Evolutionary conservation across 2,329 filamentous ascomycete genomes (phyloP), one percentile per base, ranked within the genome.

Genomic region (Canariomyces notabilis): DNA sequence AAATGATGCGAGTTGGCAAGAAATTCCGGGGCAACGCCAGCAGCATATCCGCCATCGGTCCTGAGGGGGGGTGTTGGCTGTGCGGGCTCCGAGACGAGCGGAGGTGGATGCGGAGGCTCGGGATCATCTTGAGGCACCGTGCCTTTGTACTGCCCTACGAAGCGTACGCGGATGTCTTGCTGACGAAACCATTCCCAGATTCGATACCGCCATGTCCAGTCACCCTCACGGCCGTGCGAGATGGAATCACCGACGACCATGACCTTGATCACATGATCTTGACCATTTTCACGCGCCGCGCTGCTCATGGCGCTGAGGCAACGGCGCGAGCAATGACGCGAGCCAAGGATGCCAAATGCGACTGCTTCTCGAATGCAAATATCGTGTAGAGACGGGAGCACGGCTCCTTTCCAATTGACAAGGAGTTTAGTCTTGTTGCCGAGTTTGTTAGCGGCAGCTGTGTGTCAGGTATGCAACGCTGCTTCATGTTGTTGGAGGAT

Each of bases 161-260:
- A 65, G 11, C 54, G 40, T 9, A 61, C 53, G 34, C 49, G 22
- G 23, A 62, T 42, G 4, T 43, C 23, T 19, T 63, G 49, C 12
- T 39, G 32, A 2, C 49, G 49, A 41, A 70, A 59, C 67, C 68
- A 72, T 38, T 70, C 45, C 61, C 63, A 69, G 11, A 72, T 51
- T 4, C 67, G 61, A 41, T 65, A 72, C 7, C 68, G 60, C 69
- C 68, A 71, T 8, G 68, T 71, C 42, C 59, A 67, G 49, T 71
- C 68, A 22, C 64, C 67, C 46, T 70, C 65, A 19, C 50, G 51
- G 11, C 67, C 67, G 23, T 68, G 64, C 2, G 62, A 57, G 43
- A 70, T 68, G 15, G 65, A 68, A 50, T 69, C 66, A 38, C 67
- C 67, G 6, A 67, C 59, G 6, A 67, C 53, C 57, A 70, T 61